phyloP scores from a whole-genome alignment of 2,329 filamentous ascomycete genomes.

The Huntiella decipiens region DNA sequence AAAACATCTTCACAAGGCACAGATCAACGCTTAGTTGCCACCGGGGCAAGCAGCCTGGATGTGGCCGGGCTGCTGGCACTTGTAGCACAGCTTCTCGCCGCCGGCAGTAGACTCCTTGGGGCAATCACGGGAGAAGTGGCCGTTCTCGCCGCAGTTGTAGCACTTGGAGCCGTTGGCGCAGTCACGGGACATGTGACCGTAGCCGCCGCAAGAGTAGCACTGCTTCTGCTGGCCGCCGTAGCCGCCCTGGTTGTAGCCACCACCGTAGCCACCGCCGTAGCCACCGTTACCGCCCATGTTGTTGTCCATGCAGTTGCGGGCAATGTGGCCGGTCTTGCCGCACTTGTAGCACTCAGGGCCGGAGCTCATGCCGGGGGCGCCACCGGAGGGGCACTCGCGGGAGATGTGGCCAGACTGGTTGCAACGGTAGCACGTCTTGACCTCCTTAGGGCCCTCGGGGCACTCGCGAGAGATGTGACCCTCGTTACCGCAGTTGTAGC shows the following conservation, averaged over 20 bases:
- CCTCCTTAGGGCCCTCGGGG: slow-evolving; percentile 74
- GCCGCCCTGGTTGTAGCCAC: slow-evolving; percentile 22
- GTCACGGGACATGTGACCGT: slow-evolving; percentile 93
- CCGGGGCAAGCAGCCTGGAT: slow-evolving; percentile 84
- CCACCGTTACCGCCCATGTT: slow-evolving; percentile 31
- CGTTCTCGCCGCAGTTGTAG: slow-evolving; percentile 95
- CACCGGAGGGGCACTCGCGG: slow-evolving; percentile 54
- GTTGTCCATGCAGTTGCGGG: slow-evolving; percentile 65
- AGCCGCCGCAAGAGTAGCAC: slow-evolving; percentile 96
- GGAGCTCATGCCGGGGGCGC: slow-evolving; percentile 17
- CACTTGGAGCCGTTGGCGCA: slow-evolving; percentile 99
- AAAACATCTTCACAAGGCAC: not conserved
- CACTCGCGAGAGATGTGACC: slow-evolving; percentile 87
- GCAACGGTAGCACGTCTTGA: slow-evolving; percentile 58
- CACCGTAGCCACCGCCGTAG: slow-evolving; percentile 19
- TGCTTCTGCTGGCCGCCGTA: slow-evolving; percentile 51
- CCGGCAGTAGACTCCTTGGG: slow-evolving; percentile 65
- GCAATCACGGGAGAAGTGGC: slow-evolving; percentile 91
- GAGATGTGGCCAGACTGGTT: slow-evolving; percentile 78
- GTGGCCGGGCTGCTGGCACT: slow-evolving; percentile 70
- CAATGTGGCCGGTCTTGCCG: slow-evolving; percentile 89
- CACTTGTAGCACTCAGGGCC: slow-evolving; percentile 91
- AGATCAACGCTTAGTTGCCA: slow-evolving; percentile 33
- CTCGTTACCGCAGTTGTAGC: slow-evolving; percentile 59
- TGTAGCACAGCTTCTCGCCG: slow-evolving; percentile 96